Base-by-base conservation (phyloP, 1,139 yeast genomes). In the Suhomyces anneliseae region DNA sequence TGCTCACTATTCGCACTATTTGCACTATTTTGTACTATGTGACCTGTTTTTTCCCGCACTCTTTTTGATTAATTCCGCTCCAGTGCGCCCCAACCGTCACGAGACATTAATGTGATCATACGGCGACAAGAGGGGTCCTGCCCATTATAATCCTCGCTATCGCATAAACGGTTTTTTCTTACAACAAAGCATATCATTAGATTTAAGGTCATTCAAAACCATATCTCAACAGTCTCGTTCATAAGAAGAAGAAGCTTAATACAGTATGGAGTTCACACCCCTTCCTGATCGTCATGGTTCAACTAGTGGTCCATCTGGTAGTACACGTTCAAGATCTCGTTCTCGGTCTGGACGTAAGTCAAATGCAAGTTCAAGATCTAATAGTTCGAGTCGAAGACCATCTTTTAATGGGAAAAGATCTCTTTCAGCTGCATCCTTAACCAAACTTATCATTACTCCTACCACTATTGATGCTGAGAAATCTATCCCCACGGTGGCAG, bases 281-380 rank as follows among this genome's bases (percentile, higher is more conserved):
- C 49, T 14, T 46, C 43, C 34, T 43, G 46, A 43, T 32, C 46
- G 42, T 19, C 44, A 42, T 29, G 35, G 45, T 35, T 10, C 11
- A n/a, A 27, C 34, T 24, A 19, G 36, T 15, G 9, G 40, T 32
- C 26, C 5, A 36, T 11, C 42, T 9, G 43, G 45, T 6, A 32
- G 27, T 29, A 11, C 36, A 43, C 43, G 56, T 43, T 52, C 65
- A 31, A 59, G 76, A 44, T 66, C 76, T 1, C 56, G 76, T 47
- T 69, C 76, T 5, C 54, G 74, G 35, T 70, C 74, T 48, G 68
- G 72, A 8, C 63, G 76, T 54, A 66, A 61, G 45, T 61, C 72
- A 2, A 61, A 66, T 12, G 65, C 70, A 14, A 67, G 60, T 46
- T 67, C 76, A 3, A 57, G 78, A 40, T 68, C 75, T 7, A 65